phyloP scores from a whole-genome alignment of 2,329 filamentous ascomycete genomes.

The Epichloe baconii region DNA sequence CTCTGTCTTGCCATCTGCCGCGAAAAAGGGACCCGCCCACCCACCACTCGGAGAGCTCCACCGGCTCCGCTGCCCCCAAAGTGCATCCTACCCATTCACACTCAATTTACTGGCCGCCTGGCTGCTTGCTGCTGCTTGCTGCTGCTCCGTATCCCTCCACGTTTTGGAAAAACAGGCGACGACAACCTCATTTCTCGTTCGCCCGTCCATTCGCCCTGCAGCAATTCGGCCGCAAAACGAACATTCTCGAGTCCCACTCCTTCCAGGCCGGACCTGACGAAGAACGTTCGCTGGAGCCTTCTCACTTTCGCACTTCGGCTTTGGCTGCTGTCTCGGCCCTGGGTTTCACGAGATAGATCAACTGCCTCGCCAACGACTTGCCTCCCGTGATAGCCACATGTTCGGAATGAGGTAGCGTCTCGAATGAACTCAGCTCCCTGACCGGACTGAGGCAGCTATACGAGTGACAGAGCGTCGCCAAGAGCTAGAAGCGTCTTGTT shows the following conservation, averaged over 20 bases:
- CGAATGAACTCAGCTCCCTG: slow-evolving; percentile 45
- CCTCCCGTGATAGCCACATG: background rate
- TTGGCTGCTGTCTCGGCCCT: background rate
- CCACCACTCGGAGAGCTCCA: slow-evolving; percentile 7
- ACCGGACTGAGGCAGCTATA: slow-evolving; percentile 39
- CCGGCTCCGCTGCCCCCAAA: slow-evolving; percentile 2
- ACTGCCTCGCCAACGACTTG: slow-evolving; percentile 2
- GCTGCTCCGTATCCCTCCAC: background rate
- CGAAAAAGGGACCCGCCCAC: background rate
- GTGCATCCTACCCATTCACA: background rate
- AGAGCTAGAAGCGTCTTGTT: slow-evolving; percentile 10
- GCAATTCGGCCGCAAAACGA: background rate
- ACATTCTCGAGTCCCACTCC: too few species aligned
- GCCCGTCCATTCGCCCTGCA: background rate
- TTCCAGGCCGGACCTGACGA: background rate
- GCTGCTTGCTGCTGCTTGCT: background rate
- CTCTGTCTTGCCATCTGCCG: background rate
- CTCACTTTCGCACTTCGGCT: background rate
- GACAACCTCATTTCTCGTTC: slow-evolving; percentile 3
- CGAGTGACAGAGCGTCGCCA: slow-evolving; percentile 11
- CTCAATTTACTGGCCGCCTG: slow-evolving; percentile 1
- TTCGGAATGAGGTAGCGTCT: slow-evolving; percentile 46
- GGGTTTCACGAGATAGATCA: background rate
- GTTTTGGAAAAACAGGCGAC: slow-evolving; percentile 4
- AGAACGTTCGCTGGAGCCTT: background rate